phyloP scores from a whole-genome alignment of 495 filamentous ascomycete genomes.

The Aspergillus avenaceus region DNA sequence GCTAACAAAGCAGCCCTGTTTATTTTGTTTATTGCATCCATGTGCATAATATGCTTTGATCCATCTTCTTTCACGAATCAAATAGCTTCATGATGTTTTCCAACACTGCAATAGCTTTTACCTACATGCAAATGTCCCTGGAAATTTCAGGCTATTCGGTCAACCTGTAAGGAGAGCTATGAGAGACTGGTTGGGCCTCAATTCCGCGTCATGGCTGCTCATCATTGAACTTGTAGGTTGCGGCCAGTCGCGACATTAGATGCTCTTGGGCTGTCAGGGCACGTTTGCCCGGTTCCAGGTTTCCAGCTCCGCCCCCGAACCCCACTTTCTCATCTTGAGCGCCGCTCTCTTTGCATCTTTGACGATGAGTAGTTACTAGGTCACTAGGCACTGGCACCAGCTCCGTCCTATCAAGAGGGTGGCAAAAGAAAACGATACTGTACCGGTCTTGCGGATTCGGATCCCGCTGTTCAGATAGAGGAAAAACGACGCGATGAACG shows the following conservation, averaged over 20 bases:
- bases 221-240: constrained; percentile 61
- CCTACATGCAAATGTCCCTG: not conserved
- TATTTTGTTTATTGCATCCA: constrained; percentile 12
- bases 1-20: not conserved
- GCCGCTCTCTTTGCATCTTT: constrained; percentile 21
- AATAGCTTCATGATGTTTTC: constrained; percentile 1
- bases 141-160: not conserved
- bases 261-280: constrained; percentile 81
- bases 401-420: constrained; percentile 69
- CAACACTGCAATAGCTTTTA: too few species aligned
- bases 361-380: constrained; percentile 41
- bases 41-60: constrained; percentile 12
- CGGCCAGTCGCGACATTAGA: constrained; percentile 66
- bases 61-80: constrained; percentile 2
- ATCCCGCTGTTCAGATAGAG: constrained; percentile 38
- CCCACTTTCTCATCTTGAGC: constrained; percentile 28
- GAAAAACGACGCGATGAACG: constrained; percentile 85
- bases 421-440: constrained; percentile 88
- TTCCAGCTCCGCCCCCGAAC: constrained; percentile 39
- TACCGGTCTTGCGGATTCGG: constrained; percentile 66
- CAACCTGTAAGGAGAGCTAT: not conserved
- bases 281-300: constrained; percentile 44
- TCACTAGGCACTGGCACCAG: constrained; percentile 73
- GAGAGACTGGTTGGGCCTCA: not conserved
- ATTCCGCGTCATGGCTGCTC: not conserved